Conservation (phyloP, 169 alveolate species). For the Plasmodium adleri region DNA sequence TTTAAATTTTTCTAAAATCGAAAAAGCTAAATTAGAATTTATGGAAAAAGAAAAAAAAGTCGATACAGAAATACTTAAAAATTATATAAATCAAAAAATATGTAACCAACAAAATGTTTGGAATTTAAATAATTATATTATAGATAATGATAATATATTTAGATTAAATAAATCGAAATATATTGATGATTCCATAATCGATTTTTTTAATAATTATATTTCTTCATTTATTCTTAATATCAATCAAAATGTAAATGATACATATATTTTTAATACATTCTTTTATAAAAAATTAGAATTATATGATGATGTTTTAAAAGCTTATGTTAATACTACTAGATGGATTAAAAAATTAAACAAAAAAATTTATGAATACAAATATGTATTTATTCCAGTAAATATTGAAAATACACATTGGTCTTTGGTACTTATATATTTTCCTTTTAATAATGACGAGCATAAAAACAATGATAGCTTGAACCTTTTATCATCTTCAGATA, state of each 20-base stretch:
- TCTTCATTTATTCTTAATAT: constrained; percentile 46
- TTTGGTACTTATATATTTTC: constrained; percentile 76
- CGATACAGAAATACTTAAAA: constrained; percentile 39
- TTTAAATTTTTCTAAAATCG: constrained; percentile 43
- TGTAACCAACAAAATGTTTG: constrained; percentile 61
- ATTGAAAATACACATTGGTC: constrained; percentile 80
- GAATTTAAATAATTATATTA: constrained; percentile 75
- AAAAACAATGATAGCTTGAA: neutral
- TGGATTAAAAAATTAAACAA: constrained; percentile 80
- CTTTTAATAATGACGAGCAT: constrained; percentile 18
- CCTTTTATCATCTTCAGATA: too few species aligned
- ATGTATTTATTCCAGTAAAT: constrained; percentile 79
- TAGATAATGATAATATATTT: constrained; percentile 60
- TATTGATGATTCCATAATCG: constrained; percentile 80
- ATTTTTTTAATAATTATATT: constrained; percentile 78
- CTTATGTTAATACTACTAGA: constrained; percentile 77
- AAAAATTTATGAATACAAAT: constrained; percentile 72
- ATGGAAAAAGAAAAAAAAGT: constrained; percentile 42
- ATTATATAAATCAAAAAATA: constrained; percentile 34
- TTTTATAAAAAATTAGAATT: constrained; percentile 77
- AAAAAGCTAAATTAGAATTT: constrained; percentile 57
- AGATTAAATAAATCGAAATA: constrained; percentile 72
- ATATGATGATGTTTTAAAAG: constrained; percentile 78
- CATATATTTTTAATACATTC: constrained; percentile 78
- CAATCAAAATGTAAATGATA: constrained; percentile 28